Evolutionary conservation across 805 yeast species (phyloP), one percentile per base, ranked within the genome.

Genomic region (Metschnikowia lochheadii): DNA sequence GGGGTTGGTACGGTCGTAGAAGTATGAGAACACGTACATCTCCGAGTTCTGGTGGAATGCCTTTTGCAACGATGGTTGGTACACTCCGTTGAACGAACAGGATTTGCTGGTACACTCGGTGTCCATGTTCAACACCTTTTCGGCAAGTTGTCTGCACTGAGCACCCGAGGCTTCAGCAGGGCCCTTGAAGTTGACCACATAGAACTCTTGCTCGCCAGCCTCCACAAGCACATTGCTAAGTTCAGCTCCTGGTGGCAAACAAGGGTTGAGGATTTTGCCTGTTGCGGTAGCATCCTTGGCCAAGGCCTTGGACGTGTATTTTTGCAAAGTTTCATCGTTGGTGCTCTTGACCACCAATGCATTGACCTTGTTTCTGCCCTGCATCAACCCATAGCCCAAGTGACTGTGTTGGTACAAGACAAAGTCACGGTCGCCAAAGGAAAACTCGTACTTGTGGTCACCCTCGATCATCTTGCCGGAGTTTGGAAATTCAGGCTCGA

Each of bases 31-130:
- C 40, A 94, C 83, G 69, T 76, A 94, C 80, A 94, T 78, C 63
- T 94, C 98, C 38, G 84, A 79, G 32, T 81, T 68, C 49, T 75
- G 75, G 48, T 82, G 78, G 78, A 94, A 94, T 14, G 96, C 83
- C 55, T 78, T 81, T 41, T 82, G 82, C 61, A 94, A 75, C 3
- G 96, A 87, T 7, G 99, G 99, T 75, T 94, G 99, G 69, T 95
- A 96, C 46, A 90, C 87, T 64, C 99, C 99, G 65, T 92, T 89
- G 79, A 94, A 94, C 2, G 97, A 88, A 69, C 99, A 94, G 49
- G 99, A 95, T 51, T 82, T 80, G 32, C 76, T 64, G 1, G 74
- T 65, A 76, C 99, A 94, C 54, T 77, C 82, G 14, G 80, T 77
- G 39, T 90, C 96, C 72, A 92, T 92, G 72, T 88, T 85, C 64